phyloP scores from a whole-genome alignment of 306 rosid species.

The Dalbergia cochinchinensis region DNA sequence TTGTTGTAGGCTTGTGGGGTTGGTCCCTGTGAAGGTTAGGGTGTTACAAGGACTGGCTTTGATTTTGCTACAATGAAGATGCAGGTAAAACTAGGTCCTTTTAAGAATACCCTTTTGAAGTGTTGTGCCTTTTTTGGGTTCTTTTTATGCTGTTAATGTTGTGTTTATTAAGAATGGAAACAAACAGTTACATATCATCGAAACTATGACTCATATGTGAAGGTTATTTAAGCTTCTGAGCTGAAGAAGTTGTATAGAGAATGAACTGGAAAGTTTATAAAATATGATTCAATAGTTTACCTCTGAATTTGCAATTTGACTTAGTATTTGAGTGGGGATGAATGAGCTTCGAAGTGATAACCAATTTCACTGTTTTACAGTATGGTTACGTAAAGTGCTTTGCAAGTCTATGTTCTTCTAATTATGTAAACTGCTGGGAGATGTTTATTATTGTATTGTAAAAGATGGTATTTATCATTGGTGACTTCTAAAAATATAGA shows the following conservation, averaged over 20 bases:
- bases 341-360: constrained; percentile 9
- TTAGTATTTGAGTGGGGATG: constrained; percentile 19
- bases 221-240: constrained; percentile 2
- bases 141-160: not conserved
- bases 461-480: not conserved
- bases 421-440: constrained; percentile 21
- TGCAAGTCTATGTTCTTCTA: constrained; percentile 1
- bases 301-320: not conserved
- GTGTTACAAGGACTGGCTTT: constrained; percentile 48
- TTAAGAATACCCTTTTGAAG: constrained; percentile 27
- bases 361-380: constrained; percentile 5
- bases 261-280: not conserved
- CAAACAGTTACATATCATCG: not conserved
- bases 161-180: not conserved
- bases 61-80: constrained; percentile 55
- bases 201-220: not conserved
- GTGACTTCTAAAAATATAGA: constrained; percentile 10
- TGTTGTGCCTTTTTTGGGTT: not conserved
- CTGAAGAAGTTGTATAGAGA: not conserved
- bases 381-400: not conserved
- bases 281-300: not conserved
- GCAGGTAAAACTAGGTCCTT: constrained; percentile 51
- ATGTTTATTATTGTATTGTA: constrained; percentile 3
- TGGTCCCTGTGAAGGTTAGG: constrained; percentile 50
- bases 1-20: constrained; percentile 49